These are phyloP conservation scores for Biscogniauxia mediterranea DNA, from an alignment of 2,329 filamentous ascomycete genomes.

Conservation along the genomic window DNA sequence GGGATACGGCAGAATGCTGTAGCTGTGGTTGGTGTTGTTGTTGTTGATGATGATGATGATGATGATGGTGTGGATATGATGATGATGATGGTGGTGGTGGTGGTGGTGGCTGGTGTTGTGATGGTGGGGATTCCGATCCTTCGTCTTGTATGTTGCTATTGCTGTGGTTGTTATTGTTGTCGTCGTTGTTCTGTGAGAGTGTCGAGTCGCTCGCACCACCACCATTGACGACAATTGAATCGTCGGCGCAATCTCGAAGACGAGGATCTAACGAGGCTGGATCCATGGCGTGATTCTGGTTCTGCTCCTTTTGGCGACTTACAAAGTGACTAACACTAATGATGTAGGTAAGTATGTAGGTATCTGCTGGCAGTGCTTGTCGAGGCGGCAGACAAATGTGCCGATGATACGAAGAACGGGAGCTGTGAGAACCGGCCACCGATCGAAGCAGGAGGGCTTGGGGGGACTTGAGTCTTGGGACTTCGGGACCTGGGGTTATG, in stretches of 20 bases:
- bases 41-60: slow-evolving; percentile 2
- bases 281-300: slow-evolving; percentile 18
- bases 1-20: slow-evolving; percentile 10
- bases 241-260: slow-evolving; percentile 26
- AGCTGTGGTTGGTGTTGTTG: background rate
- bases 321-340: slow-evolving; percentile 4
- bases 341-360: background rate
- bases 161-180: slow-evolving; percentile 7
- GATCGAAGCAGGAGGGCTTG: background rate
- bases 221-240: slow-evolving; percentile 25
- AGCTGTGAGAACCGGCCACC: slow-evolving; percentile 4
- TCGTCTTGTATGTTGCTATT: background rate
- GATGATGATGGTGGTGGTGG: no score
- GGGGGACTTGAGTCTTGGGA: no score
- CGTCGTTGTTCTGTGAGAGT: background rate
- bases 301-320: background rate
- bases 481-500: no score
- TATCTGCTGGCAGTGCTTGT: background rate
- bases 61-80: no score
- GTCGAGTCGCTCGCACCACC: slow-evolving; percentile 10
- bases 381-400: background rate
- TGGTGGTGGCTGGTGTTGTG: no score
- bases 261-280: slow-evolving; percentile 30
- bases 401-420: slow-evolving; percentile 2
- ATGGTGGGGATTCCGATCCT: no score